phyloP scores from a whole-genome alignment of 495 filamentous ascomycete genomes.

The Acidiella bohemica region DNA sequence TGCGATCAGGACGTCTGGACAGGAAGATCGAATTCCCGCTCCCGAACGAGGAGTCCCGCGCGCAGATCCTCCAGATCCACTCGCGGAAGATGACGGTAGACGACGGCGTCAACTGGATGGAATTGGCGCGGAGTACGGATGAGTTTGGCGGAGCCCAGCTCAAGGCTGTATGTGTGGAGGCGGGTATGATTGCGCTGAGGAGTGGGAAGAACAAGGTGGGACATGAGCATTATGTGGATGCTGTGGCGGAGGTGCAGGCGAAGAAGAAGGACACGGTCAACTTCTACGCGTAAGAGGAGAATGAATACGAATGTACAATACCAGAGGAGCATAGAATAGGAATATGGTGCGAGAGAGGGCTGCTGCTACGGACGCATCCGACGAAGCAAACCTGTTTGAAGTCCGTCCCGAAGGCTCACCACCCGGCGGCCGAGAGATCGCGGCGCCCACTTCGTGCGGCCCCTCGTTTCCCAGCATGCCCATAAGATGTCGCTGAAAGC shows the following conservation, averaged over 20 bases:
- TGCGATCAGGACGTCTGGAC: conserved; percentile 89
- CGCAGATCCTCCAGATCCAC: conserved; percentile 95
- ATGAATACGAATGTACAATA: too few species aligned
- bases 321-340: too few species aligned
- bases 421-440: too few species aligned
- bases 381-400: too few species aligned
- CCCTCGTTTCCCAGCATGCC: too few species aligned
- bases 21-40: conserved; percentile 99
- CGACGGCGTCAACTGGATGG: conserved; percentile 85
- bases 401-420: too few species aligned
- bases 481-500: too few species aligned
- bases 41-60: conserved; percentile 96
- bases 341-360: too few species aligned
- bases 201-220: conserved; percentile 86
- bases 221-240: conserved; percentile 98
- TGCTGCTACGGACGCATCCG: too few species aligned
- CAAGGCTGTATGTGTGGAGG: conserved; percentile 97
- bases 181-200: conserved; percentile 95
- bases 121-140: conserved; percentile 92
- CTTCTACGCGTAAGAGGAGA: conserved; percentile 13
- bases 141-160: conserved; percentile 96
- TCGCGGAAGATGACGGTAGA: conserved; percentile 97
- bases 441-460: too few species aligned
- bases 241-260: conserved; percentile 88
- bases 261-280: conserved; percentile 67